A percentile compares a stretch with the other conserved stretches of the same genome.
Conservation (phyloP, 805 yeast species). For the Brettanomyces sp. region DNA sequence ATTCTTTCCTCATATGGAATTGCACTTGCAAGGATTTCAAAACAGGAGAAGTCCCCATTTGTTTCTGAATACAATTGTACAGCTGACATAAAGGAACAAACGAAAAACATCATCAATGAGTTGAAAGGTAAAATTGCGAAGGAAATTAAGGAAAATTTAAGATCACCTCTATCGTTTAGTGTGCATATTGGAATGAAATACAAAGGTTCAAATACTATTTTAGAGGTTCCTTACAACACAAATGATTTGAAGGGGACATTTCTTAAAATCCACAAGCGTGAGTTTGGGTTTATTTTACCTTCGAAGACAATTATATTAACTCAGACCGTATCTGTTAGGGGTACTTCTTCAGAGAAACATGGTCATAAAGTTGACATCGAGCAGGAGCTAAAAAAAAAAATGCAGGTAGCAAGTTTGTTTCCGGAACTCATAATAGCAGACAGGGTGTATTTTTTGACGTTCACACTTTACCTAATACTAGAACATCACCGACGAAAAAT, state of each 20-base stretch:
- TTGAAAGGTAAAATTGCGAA: slow-evolving; percentile 6
- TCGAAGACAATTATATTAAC: not conserved
- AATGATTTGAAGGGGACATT: slow-evolving; percentile 16
- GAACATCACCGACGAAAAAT: slow-evolving; percentile 5
- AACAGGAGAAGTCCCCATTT: slow-evolving; percentile 17
- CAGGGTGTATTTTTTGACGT: not conserved
- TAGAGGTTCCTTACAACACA: slow-evolving; percentile 20
- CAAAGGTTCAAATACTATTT: slow-evolving; percentile 39
- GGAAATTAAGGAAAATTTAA: slow-evolving; percentile 15
- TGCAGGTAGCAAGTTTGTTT: slow-evolving; percentile 4
- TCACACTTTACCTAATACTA: not conserved
- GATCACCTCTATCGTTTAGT: slow-evolving; percentile 5
- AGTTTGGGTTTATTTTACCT: slow-evolving; percentile 23
- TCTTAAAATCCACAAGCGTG: slow-evolving; percentile 22
- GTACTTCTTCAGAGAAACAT: slow-evolving; percentile 1
- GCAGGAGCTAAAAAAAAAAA: slow-evolving; percentile 20
- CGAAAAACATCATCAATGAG: slow-evolving; percentile 16
- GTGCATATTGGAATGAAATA: slow-evolving; percentile 62
- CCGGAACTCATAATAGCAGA: not conserved
- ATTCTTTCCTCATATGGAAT: slow-evolving; percentile 76
- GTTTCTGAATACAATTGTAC: slow-evolving; percentile 8
- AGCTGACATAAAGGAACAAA: slow-evolving; percentile 13
- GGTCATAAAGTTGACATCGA: slow-evolving; percentile 20
- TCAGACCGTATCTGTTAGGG: not conserved
- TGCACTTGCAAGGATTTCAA: slow-evolving; percentile 42